Percentiles rank a stretch among this genome's conserved stretches.
These are phyloP conservation scores for Calonectria montana DNA, from an alignment of 2,329 filamentous ascomycete species.

Conservation along the genomic window DNA sequence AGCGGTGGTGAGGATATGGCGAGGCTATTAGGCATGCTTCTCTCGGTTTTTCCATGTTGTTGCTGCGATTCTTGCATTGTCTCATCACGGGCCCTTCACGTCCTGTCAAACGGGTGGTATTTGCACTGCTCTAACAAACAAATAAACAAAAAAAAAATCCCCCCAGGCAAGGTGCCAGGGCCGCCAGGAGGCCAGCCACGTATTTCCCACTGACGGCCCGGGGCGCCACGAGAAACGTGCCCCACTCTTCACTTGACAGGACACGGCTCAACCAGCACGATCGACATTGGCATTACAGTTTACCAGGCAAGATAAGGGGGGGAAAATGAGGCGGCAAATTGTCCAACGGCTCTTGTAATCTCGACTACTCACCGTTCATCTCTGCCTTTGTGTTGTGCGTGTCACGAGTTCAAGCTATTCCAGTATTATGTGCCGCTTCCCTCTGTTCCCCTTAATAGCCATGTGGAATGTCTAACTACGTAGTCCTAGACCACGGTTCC, in stretches of 20 bases:
- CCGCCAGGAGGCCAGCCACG: constrained; percentile 34
- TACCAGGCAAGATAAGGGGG: constrained; percentile 6
- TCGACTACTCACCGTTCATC: background rate
- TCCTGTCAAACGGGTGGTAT: constrained; percentile 8
- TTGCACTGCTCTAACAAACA: constrained; percentile 2
- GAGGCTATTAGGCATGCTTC: background rate
- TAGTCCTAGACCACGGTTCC: too few species aligned
- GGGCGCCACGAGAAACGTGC: constrained; percentile 25
- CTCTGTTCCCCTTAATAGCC: background rate
- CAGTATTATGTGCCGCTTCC: background rate
- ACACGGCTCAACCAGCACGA: constrained; percentile 13
- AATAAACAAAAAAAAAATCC: background rate
- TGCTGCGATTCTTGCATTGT: background rate
- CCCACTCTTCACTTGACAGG: constrained; percentile 19
- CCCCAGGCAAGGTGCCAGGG: constrained; percentile 9
- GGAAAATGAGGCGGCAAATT: constrained; percentile 17
- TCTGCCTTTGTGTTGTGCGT: background rate
- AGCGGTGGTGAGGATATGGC: background rate
- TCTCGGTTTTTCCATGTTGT: background rate
- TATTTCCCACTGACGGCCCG: constrained; percentile 33
- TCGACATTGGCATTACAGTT: constrained; percentile 16
- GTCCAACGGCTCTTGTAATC: constrained; percentile 1
- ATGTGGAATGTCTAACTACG: too few species aligned
- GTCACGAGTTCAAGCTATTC: background rate
- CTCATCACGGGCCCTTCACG: background rate